Evolutionary conservation across 495 filamentous ascomycete species (phyloP).

Genomic region (Xylaria grammica): DNA sequence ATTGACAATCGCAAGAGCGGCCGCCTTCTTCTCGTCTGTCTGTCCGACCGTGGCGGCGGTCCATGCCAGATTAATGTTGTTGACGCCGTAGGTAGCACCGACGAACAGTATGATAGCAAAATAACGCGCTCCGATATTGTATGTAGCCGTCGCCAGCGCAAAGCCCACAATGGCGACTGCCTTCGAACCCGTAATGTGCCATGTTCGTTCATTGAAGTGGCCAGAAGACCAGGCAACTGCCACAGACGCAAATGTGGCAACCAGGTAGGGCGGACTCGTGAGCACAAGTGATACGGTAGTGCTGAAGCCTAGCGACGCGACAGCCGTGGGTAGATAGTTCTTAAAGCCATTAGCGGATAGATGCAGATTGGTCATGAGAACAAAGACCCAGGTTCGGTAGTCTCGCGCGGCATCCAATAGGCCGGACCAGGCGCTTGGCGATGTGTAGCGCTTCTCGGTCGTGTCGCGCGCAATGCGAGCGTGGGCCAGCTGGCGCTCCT

Average conservation of each 20-base stretch:
- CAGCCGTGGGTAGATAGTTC: slow-evolving; percentile 55
- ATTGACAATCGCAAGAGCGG: slow-evolving; percentile 49
- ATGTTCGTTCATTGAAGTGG: slow-evolving; percentile 52
- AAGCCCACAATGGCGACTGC: slow-evolving; percentile 50
- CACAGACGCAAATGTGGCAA: slow-evolving; percentile 45
- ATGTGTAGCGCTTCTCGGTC: slow-evolving; percentile 25
- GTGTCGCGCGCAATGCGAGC: slow-evolving; percentile 43
- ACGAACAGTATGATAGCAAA: slow-evolving; percentile 45
- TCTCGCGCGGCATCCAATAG: slow-evolving; percentile 44
- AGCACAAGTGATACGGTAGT: slow-evolving; percentile 50
- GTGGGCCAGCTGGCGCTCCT: slow-evolving; percentile 45
- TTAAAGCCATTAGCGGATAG: slow-evolving; percentile 46
- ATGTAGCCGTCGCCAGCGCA: slow-evolving; percentile 41
- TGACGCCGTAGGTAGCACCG: slow-evolving; percentile 49
- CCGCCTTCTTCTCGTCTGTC: slow-evolving; percentile 51
- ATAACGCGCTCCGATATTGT: slow-evolving; percentile 50
- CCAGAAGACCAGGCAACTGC: slow-evolving; percentile 47
- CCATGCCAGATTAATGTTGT: slow-evolving; percentile 53
- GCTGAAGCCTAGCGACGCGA: slow-evolving; percentile 49
- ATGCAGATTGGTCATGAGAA: slow-evolving; percentile 29
- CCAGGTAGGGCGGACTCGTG: slow-evolving; percentile 52
- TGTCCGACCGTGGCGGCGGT: slow-evolving; percentile 43
- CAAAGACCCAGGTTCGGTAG: slow-evolving; percentile 46
- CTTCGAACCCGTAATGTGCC: slow-evolving; percentile 52
- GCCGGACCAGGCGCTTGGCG: slow-evolving; percentile 38